Base-by-base conservation (phyloP, 106 monocot genomes). In the Apostasia ramifera region DNA sequence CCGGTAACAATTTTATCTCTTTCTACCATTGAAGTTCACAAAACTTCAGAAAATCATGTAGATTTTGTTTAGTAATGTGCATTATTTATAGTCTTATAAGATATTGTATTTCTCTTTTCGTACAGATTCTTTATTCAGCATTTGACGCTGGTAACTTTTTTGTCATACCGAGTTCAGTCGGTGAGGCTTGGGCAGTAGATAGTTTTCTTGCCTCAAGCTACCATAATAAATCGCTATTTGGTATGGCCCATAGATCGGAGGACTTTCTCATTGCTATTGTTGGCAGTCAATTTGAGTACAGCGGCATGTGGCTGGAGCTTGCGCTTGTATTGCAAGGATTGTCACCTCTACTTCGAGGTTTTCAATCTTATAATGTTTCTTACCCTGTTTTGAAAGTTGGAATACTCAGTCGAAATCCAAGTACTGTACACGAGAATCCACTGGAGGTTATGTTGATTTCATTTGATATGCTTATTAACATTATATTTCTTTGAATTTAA, bases 261-360 rank as follows among this genome's bases (percentile, higher is more conserved):
- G 85, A 98, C 77, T 87, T 98, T 83, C 15, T 98, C 53, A 84
- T 98, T 78, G 76, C 77, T 56, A 64, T 98, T 56, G 79, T 82
- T 65, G 83, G 92, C 40, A 93, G 92, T 81, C 86, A 90, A 71
- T 93, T 90, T 81, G 81, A 78, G 54, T 98, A 93, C 62, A 93
- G 90, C 69, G 97, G 93, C 54, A 70, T 81, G 62, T 80, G 75
- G 74, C 62, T 98, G 44, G 97, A 98, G 73, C 81, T 85, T 71
- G 85, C 87, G 12, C 82, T 98, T 52, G 70, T 98, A 63, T 83
- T 98, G 71, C 80, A 88, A 80, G 84, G 87, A 61, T 71, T 98
- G 58, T 53, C 75, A 55, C 83, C 87, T 47, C 63, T 93, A 66
- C 57, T 82, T 47, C 69, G 79, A 41, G 57, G 80, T 40, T 75